Evolutionary conservation across 2,329 filamentous ascomycete genomes (phyloP).

Genomic region (Colletotrichum tabaci): DNA sequence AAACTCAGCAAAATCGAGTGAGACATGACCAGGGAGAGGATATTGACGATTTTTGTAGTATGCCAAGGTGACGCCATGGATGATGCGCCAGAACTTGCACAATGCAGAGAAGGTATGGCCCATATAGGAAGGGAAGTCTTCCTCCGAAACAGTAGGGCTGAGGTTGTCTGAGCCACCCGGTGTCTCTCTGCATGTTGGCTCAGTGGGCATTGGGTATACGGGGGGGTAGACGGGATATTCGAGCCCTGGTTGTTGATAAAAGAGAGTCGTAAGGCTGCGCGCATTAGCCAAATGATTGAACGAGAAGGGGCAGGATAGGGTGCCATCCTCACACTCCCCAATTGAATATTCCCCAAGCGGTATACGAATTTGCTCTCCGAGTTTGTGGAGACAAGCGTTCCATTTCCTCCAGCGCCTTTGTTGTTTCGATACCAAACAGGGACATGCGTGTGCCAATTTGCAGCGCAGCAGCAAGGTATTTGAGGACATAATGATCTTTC

Average conservation of each 20-base stretch:
- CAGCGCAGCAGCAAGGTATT: constrained; percentile 49
- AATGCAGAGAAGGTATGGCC: constrained; percentile 50
- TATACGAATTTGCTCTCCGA: constrained; percentile 26
- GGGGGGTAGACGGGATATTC: constrained; percentile 36
- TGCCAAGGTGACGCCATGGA: constrained; percentile 50
- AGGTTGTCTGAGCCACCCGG: background rate
- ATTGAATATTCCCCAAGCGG: constrained; percentile 54
- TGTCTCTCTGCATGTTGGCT: background rate
- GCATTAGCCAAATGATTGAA: background rate
- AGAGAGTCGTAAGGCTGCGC: constrained; percentile 49
- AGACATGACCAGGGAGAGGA: constrained; percentile 28
- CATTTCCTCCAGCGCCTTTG: background rate
- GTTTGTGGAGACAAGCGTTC: constrained; percentile 41
- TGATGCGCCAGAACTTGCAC: constrained; percentile 56
- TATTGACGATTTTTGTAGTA: constrained; percentile 46
- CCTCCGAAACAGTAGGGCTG: too few relatives aligned
- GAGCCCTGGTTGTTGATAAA: constrained; percentile 52
- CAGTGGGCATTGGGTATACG: constrained; percentile 45
- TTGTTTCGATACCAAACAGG: constrained; percentile 47
- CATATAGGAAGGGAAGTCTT: constrained; percentile 39
- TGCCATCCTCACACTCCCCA: constrained; percentile 53
- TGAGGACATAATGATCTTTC: constrained; percentile 52
- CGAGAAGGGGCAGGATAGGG: too few relatives aligned
- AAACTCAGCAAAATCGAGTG: constrained; percentile 51
- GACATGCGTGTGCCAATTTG: constrained; percentile 50